Conservation (phyloP, 2,329 filamentous ascomycete genomes). For the Pseudogymnoascus sp. region DNA sequence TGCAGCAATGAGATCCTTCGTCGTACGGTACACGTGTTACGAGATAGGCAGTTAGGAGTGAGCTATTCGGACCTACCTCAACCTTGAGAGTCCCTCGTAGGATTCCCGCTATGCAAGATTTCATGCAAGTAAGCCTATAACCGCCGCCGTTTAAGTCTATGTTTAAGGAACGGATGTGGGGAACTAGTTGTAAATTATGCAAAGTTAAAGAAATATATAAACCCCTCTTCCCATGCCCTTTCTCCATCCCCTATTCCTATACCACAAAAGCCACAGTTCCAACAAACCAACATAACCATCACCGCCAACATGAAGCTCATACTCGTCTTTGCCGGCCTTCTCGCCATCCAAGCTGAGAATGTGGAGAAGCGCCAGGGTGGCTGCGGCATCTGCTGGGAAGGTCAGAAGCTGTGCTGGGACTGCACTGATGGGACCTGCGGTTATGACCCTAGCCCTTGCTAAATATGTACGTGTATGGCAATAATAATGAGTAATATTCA, state of each 20-base stretch:
- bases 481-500: not conserved
- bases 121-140: not conserved
- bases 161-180: not conserved
- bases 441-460: not conserved
- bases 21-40: not conserved
- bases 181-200: not conserved
- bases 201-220: not conserved
- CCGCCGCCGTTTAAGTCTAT: not conserved
- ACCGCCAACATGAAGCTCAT: not conserved
- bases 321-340: not conserved
- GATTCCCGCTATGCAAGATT: not conserved
- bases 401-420: not conserved
- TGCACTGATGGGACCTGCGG: not conserved
- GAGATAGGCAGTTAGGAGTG: not conserved
- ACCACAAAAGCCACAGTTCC: not conserved
- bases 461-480: not conserved
- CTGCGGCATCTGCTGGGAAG: not conserved
- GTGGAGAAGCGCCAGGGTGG: not conserved
- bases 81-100: not conserved
- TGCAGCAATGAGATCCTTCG: not conserved
- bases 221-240: not conserved
- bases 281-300: not conserved
- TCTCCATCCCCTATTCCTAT: not conserved
- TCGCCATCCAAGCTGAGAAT: not conserved
- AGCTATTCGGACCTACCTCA: not conserved